Conservation (phyloP, 129 eudicot species). For the Pulicaria dysenterica region DNA sequence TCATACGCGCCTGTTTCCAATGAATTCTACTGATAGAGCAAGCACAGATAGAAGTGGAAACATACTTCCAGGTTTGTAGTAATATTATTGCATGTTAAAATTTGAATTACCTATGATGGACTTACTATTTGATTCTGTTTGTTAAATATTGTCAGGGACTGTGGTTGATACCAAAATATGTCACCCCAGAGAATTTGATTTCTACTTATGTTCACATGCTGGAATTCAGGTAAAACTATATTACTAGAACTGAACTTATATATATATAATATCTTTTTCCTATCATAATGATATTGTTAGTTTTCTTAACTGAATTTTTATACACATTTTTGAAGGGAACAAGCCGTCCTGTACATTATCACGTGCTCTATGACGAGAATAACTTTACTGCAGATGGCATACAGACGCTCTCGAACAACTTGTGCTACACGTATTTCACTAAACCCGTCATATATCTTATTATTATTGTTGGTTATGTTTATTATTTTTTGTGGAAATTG, state of each 20-base stretch:
- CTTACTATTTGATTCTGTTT: background rate
- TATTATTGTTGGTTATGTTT: background rate
- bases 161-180: conserved; percentile 73
- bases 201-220: conserved; percentile 76
- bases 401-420: conserved; percentile 57
- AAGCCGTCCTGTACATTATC: conserved; percentile 79
- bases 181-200: conserved; percentile 70
- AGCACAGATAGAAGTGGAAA: conserved; percentile 72
- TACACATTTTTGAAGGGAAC: conserved; percentile 57
- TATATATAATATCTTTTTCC: background rate
- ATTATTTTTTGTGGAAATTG: background rate
- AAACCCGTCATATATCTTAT: background rate
- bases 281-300: background rate
- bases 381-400: conserved; percentile 62
- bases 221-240: conserved; percentile 67
- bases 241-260: background rate
- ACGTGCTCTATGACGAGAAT: conserved; percentile 81
- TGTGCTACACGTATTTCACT: conserved; percentile 69
- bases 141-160: conserved; percentile 47
- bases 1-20: conserved; percentile 76
- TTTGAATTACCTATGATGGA: background rate
- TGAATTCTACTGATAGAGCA: conserved; percentile 35
- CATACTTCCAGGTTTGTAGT: conserved; percentile 65
- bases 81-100: background rate
- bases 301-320: background rate